Base-by-base conservation (phyloP, 2,329 filamentous ascomycete species). In the Incumbomyces delicatus region DNA sequence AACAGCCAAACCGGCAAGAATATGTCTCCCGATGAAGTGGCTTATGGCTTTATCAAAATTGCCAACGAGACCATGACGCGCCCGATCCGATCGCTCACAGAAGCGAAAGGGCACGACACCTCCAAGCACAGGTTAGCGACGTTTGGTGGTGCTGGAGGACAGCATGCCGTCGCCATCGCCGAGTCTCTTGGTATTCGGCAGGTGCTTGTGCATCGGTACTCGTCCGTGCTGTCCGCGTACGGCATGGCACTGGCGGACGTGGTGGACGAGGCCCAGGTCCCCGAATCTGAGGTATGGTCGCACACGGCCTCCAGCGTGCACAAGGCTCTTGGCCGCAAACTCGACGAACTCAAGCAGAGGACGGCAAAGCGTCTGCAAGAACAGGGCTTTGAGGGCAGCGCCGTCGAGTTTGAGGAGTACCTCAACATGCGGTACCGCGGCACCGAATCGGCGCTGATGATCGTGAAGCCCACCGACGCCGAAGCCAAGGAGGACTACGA, bases 161-260 rank as follows among this genome's bases (percentile, higher is more conserved):
- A 95, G 61, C 89, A 95, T 57, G 89, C 89, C 1, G 87, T 94
- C 16, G 87, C 88, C 1, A 94, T 95, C 52, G 89, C 88, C 2
- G 81, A 87, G 58, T 85, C 85, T 2, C 70, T 95, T 1, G 87
- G 87, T 0, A 88, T 95, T 53, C 78, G 76, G 18, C 87, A 94
- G 61, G 92, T 94, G 30, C 72, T 95, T 8, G 76, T 95, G 2
- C 89, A 95, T 63, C 75, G 86, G 47, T 95, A 95, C 61, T 94
- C 88, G 0, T 95, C 88, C 0, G 87, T 95, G 1, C 72, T 95
- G 0, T 95, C 88, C 0, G 89, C 89, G 0, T 95, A 95, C 55
- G 89, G 89, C 12, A 90, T 95, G 82, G 87, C 88, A 0, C 69
- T 95, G 3, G 89, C 89, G 10, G 89, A 95, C 59, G 88, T 95